Base-by-base conservation (phyloP, 441 rosid species). In the Mallotus repandus region DNA sequence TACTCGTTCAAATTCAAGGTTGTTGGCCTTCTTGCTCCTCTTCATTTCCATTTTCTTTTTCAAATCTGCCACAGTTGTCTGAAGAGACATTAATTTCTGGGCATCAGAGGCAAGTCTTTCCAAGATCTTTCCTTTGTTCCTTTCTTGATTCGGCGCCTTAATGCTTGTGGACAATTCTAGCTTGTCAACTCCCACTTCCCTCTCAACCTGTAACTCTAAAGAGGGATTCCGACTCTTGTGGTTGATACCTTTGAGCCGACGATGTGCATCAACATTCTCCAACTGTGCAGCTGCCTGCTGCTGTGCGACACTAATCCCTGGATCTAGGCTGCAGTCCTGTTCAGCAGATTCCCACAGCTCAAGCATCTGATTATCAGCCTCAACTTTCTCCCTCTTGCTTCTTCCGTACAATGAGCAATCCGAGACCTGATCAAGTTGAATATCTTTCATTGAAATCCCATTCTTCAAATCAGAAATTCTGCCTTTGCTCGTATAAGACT, bases 361-460 rank as follows among this genome's bases (percentile, higher is more conserved):
- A 61, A 89, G 85, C 85, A 85, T 83, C 76, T 80, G 92, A 81
- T 82, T 88, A 38, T 74, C 81, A 18, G 83, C 66, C 63, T 77
- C 80, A 45, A 63, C 46, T 46, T 67, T 78, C 59, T 67, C 75
- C 73, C 84, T 81, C 70, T 79, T 80, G 82, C 85, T 86, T 83
- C 85, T 84, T 76, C 85, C 81, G 58, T 80, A 75, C 67, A 74
- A 78, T 8, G 89, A 81, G 61, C 80, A 80, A 72, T 89, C 88
- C 59, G 94, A 90, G 64, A 82, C 91, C 65, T 91, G 92, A 86
- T 96, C 99, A 9, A 96, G 97, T 0, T 81, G 96, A 75, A 96
- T 96, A 78, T 96, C 99, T 86, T 93, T 96, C 94, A 89, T 83
- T 81, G 80, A 77, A 57, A 77, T 78, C 69, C 85, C 87, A 62